Evolutionary conservation across 805 yeast species (phyloP).

Genomic region (Saccharomycopsis sp.): DNA sequence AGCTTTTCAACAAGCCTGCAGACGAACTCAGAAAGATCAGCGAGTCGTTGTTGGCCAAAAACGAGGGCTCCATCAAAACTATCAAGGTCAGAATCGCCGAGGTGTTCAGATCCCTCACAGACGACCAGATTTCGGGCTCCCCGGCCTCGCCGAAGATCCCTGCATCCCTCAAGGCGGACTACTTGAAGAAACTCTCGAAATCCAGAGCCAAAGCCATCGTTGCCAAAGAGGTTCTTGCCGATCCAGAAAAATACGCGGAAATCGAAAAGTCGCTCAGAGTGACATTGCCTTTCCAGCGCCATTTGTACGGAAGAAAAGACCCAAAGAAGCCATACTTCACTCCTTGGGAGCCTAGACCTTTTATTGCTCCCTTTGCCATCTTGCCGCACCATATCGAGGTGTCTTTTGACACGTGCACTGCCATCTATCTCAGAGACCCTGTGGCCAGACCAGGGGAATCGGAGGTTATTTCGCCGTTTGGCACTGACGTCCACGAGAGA

Average conservation of each 20-base stretch:
- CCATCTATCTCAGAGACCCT: conserved; percentile 94
- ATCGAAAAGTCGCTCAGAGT: conserved; percentile 34
- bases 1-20: not conserved
- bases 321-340: conserved; percentile 82
- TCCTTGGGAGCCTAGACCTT: conserved; percentile 95
- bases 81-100: conserved; percentile 19
- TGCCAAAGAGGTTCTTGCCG: conserved; percentile 4
- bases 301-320: conserved; percentile 71
- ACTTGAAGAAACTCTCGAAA: conserved; percentile 26
- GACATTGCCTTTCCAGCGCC: conserved; percentile 72
- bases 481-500: conserved; percentile 75
- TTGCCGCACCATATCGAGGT: conserved; percentile 89
- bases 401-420: conserved; percentile 88
- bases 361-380: conserved; percentile 86
- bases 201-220: conserved; percentile 11
- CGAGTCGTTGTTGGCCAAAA: conserved; percentile 7
- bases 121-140: conserved; percentile 26
- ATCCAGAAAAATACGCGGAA: conserved; percentile 31
- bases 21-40: conserved; percentile 2
- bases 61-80: conserved; percentile 26
- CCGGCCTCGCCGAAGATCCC: conserved; percentile 25
- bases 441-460: conserved; percentile 96
- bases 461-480: conserved; percentile 89
- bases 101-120: conserved; percentile 18
- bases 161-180: conserved; percentile 26